A percentile compares a stretch with the other conserved stretches of the same genome.
Evolutionary conservation across 345 rosid species (phyloP).

Genomic region (Pugionium cornutum): DNA sequence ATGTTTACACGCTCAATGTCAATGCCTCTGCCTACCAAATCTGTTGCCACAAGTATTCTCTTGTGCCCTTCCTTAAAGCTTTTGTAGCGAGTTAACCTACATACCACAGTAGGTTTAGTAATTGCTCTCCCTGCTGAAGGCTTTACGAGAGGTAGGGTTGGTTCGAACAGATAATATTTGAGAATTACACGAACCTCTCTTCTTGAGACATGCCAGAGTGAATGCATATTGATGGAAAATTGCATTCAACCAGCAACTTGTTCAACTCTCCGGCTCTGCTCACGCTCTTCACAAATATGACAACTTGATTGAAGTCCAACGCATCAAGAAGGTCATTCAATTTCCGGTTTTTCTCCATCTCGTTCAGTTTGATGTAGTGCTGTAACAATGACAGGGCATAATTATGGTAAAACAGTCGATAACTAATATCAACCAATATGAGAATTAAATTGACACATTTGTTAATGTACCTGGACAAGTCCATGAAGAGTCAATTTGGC

Average conservation of each 20-base stretch:
- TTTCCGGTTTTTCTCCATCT: constrained; percentile 96
- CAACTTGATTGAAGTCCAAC: constrained; percentile 97
- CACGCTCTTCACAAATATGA: constrained; percentile 95
- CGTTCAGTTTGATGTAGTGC: constrained; percentile 98
- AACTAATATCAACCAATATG: neutral
- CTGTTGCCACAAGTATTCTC: constrained; percentile 96
- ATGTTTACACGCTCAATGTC: constrained; percentile 98
- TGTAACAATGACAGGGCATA: constrained; percentile 32
- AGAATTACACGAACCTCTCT: constrained; percentile 61
- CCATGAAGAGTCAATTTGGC: constrained; percentile 99
- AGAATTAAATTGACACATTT: neutral
- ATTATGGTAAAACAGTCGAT: neutral
- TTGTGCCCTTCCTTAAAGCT: constrained; percentile 98
- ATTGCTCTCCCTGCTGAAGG: neutral
- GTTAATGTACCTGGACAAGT: constrained; percentile 77
- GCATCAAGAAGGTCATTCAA: constrained; percentile 97
- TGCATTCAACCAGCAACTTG: constrained; percentile 91
- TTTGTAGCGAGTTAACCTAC: constrained; percentile 93
- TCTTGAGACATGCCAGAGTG: constrained; percentile 99
- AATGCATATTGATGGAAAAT: constrained; percentile 96
- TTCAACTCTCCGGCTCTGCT: constrained; percentile 93
- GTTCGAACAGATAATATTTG: neutral
- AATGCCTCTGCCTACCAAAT: constrained; percentile 94
- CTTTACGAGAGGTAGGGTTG: neutral
- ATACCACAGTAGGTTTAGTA: neutral